A percentile compares a stretch with the other conserved stretches of the same genome.
Conservation (phyloP, 768 basidiomycete species). For the Collybia sordida region DNA sequence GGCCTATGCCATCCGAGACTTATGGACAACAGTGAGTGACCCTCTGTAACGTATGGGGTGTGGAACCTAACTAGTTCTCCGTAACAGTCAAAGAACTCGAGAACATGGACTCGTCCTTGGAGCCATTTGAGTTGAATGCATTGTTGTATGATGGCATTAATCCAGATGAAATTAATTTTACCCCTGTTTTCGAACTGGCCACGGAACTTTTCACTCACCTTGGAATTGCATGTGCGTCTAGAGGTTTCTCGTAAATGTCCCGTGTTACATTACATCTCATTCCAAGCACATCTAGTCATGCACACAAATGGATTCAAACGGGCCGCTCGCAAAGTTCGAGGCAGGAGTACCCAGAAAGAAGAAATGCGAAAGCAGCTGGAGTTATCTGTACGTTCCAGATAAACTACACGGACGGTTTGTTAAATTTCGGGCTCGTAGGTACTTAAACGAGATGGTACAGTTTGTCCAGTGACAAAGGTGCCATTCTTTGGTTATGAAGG, state of each 20-base stretch:
- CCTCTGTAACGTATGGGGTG: neutral
- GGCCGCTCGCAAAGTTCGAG: neutral
- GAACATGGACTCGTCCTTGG: slow-evolving; percentile 11
- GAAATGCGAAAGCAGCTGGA: slow-evolving; percentile 4
- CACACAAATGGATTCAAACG: neutral
- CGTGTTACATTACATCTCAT: neutral
- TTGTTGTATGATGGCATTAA: slow-evolving; percentile 15
- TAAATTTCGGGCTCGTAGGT: neutral
- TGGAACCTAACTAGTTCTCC: neutral
- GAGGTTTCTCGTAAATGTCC: neutral
- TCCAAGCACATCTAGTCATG: slow-evolving; percentile 4
- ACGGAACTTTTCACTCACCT: slow-evolving; percentile 16
- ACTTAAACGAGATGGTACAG: slow-evolving; percentile 16
- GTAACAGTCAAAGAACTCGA: slow-evolving; percentile 13
- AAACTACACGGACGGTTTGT: neutral
- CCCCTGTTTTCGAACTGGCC: slow-evolving; percentile 13
- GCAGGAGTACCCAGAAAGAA: neutral
- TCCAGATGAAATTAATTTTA: slow-evolving; percentile 6
- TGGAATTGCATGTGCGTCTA: slow-evolving; percentile 14
- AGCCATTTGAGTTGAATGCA: slow-evolving; percentile 6
- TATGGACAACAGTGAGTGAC: slow-evolving; percentile 15
- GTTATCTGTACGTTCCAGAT: slow-evolving; percentile 4
- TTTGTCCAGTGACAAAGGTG: slow-evolving; percentile 12
- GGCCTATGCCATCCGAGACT: slow-evolving; percentile 17
- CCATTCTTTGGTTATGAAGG: slow-evolving; percentile 7